phyloP scores from a whole-genome alignment of 768 basidiomycete species.

The Porpolomopsis calyptriformis region DNA sequence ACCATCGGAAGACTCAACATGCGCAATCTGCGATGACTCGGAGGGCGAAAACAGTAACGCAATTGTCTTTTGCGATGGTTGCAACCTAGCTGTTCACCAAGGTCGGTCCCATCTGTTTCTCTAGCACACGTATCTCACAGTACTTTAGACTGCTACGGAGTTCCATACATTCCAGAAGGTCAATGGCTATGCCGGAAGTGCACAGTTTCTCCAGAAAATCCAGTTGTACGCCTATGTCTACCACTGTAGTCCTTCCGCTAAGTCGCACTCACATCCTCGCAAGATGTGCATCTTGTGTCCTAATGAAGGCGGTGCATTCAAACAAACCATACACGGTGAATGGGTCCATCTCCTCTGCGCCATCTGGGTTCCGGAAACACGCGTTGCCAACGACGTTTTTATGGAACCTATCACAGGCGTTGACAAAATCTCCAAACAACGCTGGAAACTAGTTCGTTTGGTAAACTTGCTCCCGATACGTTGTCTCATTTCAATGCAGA shows the following conservation, averaged over 20 bases:
- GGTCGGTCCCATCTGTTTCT: conserved; percentile 36
- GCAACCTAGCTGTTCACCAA: conserved; percentile 99
- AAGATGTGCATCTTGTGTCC: conserved; percentile 94
- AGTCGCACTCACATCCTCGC: not conserved
- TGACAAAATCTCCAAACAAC: conserved; percentile 75
- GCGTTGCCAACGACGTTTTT: conserved; percentile 87
- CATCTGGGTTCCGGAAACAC: conserved; percentile 94
- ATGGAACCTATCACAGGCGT: conserved; percentile 96
- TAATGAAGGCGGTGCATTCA: conserved; percentile 95
- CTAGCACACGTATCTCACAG: not conserved
- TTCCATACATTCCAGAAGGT: conserved; percentile 98
- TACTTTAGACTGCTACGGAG: conserved; percentile 85
- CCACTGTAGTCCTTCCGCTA: too few species aligned
- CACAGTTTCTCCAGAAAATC: conserved; percentile 92
- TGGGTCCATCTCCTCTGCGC: conserved; percentile 97
- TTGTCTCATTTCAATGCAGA: conserved; percentile 20
- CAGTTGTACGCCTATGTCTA: conserved; percentile 55
- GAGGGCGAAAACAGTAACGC: conserved; percentile 99
- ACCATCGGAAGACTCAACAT: conserved; percentile 92
- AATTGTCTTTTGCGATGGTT: conserved; percentile 98
- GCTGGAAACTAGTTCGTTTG: conserved; percentile 82
- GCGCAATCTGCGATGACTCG: conserved; percentile 94
- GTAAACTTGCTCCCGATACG: not conserved
- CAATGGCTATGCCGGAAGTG: conserved; percentile 99
- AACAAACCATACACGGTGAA: conserved; percentile 83